phyloP scores from a whole-genome alignment of 345 rosid genomes.

The Conringia planisiliqua region DNA sequence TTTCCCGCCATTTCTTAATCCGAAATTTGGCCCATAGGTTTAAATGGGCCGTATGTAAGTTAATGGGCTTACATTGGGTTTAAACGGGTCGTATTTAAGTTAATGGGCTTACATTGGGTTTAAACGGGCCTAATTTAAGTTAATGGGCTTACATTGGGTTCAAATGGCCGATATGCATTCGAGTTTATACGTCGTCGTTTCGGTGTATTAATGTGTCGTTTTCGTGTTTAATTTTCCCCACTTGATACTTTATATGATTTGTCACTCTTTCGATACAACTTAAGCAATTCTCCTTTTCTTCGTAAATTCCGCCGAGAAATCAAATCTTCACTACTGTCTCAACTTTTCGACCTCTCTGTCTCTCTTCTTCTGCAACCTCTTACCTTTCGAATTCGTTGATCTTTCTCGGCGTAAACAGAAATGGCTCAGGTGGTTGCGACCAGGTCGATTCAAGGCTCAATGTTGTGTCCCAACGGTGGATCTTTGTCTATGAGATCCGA shows the following conservation, averaged over 20 bases:
- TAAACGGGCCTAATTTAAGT: no score
- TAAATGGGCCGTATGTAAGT: background rate
- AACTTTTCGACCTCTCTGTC: background rate
- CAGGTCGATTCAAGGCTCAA: constrained; percentile 54
- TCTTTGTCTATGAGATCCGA: constrained; percentile 45
- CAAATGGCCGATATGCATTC: background rate
- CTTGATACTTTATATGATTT: constrained; percentile 20
- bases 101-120: background rate
- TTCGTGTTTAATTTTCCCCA: background rate
- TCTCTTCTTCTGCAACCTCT: background rate
- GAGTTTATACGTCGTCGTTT: background rate
- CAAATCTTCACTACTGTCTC: background rate
- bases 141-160: background rate
- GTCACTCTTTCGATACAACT: constrained; percentile 62
- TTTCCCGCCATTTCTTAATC: constrained; percentile 26
- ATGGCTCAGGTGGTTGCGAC: constrained; percentile 88
- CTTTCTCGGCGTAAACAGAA: background rate
- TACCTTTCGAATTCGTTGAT: background rate
- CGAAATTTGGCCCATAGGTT: background rate
- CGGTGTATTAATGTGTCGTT: background rate
- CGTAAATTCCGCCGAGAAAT: constrained; percentile 47
- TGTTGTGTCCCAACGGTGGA: constrained; percentile 43
- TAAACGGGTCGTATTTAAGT: no score
- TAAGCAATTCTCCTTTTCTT: constrained; percentile 21
- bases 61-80: background rate